Evolutionary conservation across 2,329 filamentous ascomycete genomes (phyloP), one percentile per base, ranked within the genome.

Genomic region (Herpotrichia juniperi): DNA sequence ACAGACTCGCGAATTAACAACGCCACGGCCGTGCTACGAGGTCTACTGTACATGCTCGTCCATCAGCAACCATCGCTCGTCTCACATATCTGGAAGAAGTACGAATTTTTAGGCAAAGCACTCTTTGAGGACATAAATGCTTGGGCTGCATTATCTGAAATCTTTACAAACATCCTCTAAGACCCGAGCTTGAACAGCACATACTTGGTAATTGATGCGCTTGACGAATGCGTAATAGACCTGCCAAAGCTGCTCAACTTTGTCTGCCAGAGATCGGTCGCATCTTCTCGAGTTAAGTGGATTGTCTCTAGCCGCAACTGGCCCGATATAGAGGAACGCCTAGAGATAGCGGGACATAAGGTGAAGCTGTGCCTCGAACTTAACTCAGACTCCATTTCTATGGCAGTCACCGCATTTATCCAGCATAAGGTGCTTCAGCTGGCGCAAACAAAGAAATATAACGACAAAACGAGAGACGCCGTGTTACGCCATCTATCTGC

Each of bases 231-330:
- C 26, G 16, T 45, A 7, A 32, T 17, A 6, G 42, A 45, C 42
- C 22, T 45, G 16, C 42, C 19, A 22, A 45, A 34, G 17, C 26
- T 45, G 21, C 28, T 45, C 4, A 26, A 45, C 9, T 45, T 45
- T 19, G 17, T 46, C 22, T 16, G 10, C 17, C 3, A 46, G 30
- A 4, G 22, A 14, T 35, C 30, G 4, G 34, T 19, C 16, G 19
- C 30, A 17, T 46, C 43, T 4, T 25, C 17, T 22, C 43, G 30
- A 14, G 19, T 46, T 12, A 46, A 46, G 19, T 46, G 43, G 43
- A 46, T 46, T 35, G 30, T 46, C 25, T 46, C 43, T 22, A 46
- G 43, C 43, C 43, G 43, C 22, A 46, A 35, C 43, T 46, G 43
- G 43, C 43, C 43, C 3, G 19, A 22, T 9, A 46, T 46, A n/a